These are phyloP conservation scores for Pseudogymnoascus sp. DNA, from an alignment of 2,329 filamentous ascomycete species.

Conservation along the genomic window DNA sequence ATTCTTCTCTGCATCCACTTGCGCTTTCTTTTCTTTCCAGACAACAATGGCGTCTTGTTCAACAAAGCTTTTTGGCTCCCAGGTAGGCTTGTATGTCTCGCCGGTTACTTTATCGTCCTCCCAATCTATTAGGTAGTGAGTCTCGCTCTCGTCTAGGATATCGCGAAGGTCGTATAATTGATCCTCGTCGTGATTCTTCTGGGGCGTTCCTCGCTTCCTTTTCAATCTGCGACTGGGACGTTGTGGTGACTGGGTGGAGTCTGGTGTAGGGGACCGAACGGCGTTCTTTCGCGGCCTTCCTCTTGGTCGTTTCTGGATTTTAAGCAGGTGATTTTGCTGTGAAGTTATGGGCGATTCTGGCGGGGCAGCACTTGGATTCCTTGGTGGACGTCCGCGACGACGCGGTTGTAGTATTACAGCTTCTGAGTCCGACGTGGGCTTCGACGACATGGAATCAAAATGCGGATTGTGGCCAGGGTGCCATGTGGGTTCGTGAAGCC, in stretches of 20 bases:
- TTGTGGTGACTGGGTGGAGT: neutral
- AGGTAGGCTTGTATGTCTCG: constrained; percentile 40
- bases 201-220: neutral
- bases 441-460: constrained; percentile 9
- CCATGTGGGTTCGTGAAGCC: neutral
- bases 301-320: neutral
- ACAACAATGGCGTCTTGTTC: constrained; percentile 9
- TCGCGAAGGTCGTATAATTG: constrained; percentile 5
- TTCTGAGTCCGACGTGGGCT: constrained; percentile 7
- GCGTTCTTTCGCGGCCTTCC: neutral
- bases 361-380: neutral
- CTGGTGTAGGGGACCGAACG: neutral
- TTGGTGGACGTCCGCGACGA: neutral
- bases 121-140: constrained; percentile 51
- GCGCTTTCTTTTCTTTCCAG: constrained; percentile 10
- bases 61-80: constrained; percentile 34
- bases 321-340: neutral
- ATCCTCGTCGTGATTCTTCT: neutral
- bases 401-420: constrained; percentile 9
- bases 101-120: constrained; percentile 43
- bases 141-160: constrained; percentile 14
- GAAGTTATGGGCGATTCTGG: neutral
- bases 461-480: neutral
- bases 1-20: neutral
- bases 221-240: neutral